Conservation (phyloP, 2,329 filamentous ascomycete genomes). For the Teratosphaeria gauchensis region DNA sequence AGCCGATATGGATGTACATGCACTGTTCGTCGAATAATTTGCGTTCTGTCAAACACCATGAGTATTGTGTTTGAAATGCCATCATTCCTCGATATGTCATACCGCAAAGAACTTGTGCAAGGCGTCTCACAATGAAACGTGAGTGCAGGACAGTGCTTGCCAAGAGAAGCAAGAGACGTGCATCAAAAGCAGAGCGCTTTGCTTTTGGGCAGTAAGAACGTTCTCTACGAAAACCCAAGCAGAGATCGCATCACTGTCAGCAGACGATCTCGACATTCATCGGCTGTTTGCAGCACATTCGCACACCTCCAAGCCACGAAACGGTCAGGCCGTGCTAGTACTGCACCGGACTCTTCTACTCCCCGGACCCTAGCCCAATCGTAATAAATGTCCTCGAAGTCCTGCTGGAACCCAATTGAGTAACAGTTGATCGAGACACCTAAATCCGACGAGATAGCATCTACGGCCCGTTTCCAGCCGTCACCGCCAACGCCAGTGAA, state of each 20-base stretch:
- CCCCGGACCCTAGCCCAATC: conserved; percentile 45
- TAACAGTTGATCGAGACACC: conserved; percentile 38
- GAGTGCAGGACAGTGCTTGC: background rate
- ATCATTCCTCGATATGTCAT: too few species aligned
- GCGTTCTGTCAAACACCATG: too few species aligned
- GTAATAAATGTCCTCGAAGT: conserved; percentile 50
- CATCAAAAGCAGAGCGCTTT: too few species aligned
- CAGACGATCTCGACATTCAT: background rate
- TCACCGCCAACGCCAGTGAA: conserved; percentile 43
- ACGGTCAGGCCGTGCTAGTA: conserved; percentile 48
- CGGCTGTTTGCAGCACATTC: background rate
- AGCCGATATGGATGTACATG: too few species aligned
- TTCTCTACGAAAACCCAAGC: background rate
- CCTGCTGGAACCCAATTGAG: conserved; percentile 45
- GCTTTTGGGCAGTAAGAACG: background rate
- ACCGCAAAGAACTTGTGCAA: background rate
- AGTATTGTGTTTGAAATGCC: too few species aligned
- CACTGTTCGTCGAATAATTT: too few species aligned
- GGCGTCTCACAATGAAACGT: background rate
- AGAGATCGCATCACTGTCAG: background rate
- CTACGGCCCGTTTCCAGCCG: conserved; percentile 43
- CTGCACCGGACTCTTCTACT: conserved; percentile 45
- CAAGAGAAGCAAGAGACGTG: background rate
- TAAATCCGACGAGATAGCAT: conserved; percentile 25
- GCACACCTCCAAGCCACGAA: conserved; percentile 43